phyloP scores from a whole-genome alignment of 306 rosid genomes.

The Astragalus membranaceus region DNA sequence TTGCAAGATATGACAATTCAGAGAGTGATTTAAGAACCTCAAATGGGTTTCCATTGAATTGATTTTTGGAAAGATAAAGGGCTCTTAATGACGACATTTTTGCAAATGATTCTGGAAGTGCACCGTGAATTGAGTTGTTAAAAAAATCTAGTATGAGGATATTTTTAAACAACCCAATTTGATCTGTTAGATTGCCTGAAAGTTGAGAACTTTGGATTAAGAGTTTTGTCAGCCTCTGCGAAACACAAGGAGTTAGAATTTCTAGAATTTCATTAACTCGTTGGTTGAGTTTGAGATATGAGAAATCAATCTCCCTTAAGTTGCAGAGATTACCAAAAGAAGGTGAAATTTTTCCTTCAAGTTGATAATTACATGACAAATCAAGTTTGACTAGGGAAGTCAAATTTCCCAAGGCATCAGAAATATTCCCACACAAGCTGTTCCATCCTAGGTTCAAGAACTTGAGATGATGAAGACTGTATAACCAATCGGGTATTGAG shows the following conservation, averaged over 20 bases:
- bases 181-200: neutral
- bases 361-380: neutral
- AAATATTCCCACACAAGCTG: neutral
- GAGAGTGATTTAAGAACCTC: neutral
- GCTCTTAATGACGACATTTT: neutral
- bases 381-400: neutral
- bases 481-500: neutral
- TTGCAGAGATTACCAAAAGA: constrained; percentile 11
- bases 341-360: neutral
- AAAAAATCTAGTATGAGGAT: neutral
- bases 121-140: neutral
- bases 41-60: neutral
- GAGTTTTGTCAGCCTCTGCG: neutral
- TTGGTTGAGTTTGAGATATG: neutral
- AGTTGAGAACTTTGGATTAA: fast-evolving
- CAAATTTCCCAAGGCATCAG: neutral
- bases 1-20: neutral
- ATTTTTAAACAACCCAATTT: neutral
- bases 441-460: neutral
- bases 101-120: neutral
- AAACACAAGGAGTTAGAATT: neutral
- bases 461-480: neutral
- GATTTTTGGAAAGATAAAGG: neutral
- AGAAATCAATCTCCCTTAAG: neutral
- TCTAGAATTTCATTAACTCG: neutral